These are phyloP conservation scores for Grosmannia clavigera DNA, from an alignment of 2,329 filamentous ascomycete species.

Conservation along the genomic window DNA sequence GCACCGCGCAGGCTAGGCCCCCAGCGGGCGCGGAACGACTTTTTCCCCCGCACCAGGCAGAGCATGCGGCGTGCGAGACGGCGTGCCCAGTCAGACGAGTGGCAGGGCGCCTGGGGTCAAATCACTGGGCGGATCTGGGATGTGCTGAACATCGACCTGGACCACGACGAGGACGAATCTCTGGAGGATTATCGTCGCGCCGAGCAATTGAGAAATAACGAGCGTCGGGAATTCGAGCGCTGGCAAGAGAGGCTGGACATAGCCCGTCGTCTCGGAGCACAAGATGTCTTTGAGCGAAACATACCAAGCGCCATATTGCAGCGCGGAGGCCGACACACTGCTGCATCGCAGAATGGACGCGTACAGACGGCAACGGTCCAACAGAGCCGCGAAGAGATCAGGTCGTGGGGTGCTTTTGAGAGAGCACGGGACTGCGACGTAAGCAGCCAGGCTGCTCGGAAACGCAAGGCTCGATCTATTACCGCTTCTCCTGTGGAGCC, in stretches of 20 bases:
- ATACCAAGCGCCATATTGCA: slow-evolving; percentile 47
- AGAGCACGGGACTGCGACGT: slow-evolving; percentile 60
- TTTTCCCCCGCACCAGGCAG: slow-evolving; percentile 44
- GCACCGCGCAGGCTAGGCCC: slow-evolving; percentile 1
- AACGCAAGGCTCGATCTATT: slow-evolving; percentile 61
- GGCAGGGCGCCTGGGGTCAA: slow-evolving; percentile 74
- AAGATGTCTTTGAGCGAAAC: slow-evolving; percentile 55
- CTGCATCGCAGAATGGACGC: slow-evolving; percentile 26
- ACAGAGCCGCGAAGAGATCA: slow-evolving; percentile 67
- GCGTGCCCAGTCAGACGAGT: slow-evolving; percentile 64
- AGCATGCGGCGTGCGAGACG: slow-evolving; percentile 41
- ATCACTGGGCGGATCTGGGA: slow-evolving; percentile 52
- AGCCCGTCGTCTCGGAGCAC: slow-evolving; percentile 66
- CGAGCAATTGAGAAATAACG: slow-evolving; percentile 39
- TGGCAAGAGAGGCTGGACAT: slow-evolving; percentile 80
- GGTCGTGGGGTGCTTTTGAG: slow-evolving; percentile 85
- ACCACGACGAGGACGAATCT: slow-evolving; percentile 65
- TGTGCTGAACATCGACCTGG: slow-evolving; percentile 61
- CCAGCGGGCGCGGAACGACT: slow-evolving; percentile 18
- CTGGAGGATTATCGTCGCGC: slow-evolving; percentile 41
- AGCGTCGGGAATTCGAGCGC: slow-evolving; percentile 47
- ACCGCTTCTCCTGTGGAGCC: slow-evolving; percentile 60
- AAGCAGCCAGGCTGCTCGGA: slow-evolving; percentile 40
- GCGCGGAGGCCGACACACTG: slow-evolving; percentile 36
- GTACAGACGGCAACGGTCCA: slow-evolving; percentile 24